A percentile compares a stretch with the other conserved stretches of the same genome.
phyloP scores from a whole-genome alignment of 2,329 filamentous ascomycete species.

The Sarocladiaceae sp. region DNA sequence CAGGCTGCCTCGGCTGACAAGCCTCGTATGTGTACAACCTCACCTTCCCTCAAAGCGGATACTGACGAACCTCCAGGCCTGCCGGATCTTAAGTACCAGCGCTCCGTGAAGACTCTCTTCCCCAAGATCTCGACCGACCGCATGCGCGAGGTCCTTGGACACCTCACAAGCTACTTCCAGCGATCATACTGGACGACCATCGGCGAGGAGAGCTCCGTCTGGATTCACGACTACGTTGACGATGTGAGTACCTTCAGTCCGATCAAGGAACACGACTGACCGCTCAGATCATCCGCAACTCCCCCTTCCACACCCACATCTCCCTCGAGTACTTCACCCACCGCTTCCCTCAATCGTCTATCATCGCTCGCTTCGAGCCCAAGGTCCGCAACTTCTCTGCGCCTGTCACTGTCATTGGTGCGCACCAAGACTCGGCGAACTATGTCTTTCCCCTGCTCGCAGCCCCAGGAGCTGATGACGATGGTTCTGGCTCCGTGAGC shows the following conservation, averaged over 20 bases:
- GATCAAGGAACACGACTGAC: neutral
- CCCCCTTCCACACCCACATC: slow-evolving; percentile 30
- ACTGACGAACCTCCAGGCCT: too few species aligned
- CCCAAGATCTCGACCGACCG: slow-evolving; percentile 54
- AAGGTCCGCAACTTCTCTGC: slow-evolving; percentile 19
- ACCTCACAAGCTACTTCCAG: slow-evolving; percentile 53
- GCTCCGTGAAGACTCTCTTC: slow-evolving; percentile 49
- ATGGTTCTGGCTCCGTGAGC: slow-evolving; percentile 65
- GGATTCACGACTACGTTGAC: slow-evolving; percentile 30
- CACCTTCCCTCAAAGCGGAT: too few species aligned
- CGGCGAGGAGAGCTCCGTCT: slow-evolving; percentile 25
- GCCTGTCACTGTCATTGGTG: slow-evolving; percentile 33
- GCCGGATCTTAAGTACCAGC: slow-evolving; percentile 31
- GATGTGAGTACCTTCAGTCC: slow-evolving; percentile 17
- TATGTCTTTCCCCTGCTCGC: slow-evolving; percentile 62
- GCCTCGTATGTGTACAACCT: slow-evolving; percentile 22
- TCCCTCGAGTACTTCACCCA: slow-evolving; percentile 41
- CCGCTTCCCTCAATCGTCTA: slow-evolving; percentile 62
- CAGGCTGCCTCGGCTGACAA: slow-evolving; percentile 18
- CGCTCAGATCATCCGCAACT: slow-evolving; percentile 22
- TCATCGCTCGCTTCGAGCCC: slow-evolving; percentile 60
- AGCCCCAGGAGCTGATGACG: slow-evolving; percentile 68
- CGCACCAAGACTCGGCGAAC: slow-evolving; percentile 71
- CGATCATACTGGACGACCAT: slow-evolving; percentile 42
- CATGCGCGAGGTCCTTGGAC: slow-evolving; percentile 49